Evolutionary conservation across 768 basidiomycete genomes (phyloP), one percentile per base, ranked within the genome.

Genomic region (Pilatotrama ljubarskyi): DNA sequence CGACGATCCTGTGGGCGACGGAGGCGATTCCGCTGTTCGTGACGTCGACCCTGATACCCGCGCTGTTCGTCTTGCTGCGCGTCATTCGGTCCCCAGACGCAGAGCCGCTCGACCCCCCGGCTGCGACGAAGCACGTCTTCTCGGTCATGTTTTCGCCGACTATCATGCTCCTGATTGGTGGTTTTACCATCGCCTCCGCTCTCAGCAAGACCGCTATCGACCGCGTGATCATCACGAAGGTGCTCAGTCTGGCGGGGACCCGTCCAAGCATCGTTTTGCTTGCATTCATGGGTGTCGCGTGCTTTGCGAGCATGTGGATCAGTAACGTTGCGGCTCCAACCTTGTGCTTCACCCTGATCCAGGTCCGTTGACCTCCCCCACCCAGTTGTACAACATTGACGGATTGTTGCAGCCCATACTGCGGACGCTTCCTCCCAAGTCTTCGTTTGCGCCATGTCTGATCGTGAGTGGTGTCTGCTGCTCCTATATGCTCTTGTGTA

Each of bases 301-400:
- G 95, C 69, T 99, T 99, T 71, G 94, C 95, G 3, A 95, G 92
- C 74, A 99, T 98, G 96, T 98, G 95, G 97, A 98, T 99, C 68
- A 95, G 93, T 74, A 98, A 99, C 70, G 97, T 99, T 18, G 96
- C 97, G 3, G 97, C 97, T 17, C 95, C 96, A 10, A 97, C 96
- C 2, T 80, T 98, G 11, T 98, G 97, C 77, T 98, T 97, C 72
- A 92, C 95, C 18, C 79, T 99, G 59, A 95, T 98, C 71, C 88
- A 90, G 71, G 94, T 95, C 59, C 85, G 79, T 42, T 40, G 26
- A 4, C 13, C 20, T 29, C 41, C 15, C 13, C 5, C 38, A 35
- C 15, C 13, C 24, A 24, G 6, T 9, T 20, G 17, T 38, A 29
- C 11, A 15, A 57, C 63, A n/a, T n/a, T 66, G 37, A 66, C 65